Evolutionary conservation across 169 alveolate species (phyloP), one percentile per base, ranked within the genome.

Genomic region (Theileria luwenshuni): DNA sequence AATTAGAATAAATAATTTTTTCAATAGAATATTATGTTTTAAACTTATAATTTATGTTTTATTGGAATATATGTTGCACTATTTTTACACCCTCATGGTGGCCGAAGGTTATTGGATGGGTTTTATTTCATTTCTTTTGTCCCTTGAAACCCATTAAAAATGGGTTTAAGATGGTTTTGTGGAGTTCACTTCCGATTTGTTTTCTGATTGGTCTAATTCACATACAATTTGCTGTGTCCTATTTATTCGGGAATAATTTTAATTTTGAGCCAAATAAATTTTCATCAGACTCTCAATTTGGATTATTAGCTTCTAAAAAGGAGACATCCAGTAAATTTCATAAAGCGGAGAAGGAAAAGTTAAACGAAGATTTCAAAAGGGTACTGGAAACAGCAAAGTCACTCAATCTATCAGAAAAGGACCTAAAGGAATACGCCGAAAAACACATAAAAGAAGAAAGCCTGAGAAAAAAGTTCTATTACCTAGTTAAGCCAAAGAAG

Each of bases 331-430:
- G 75, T 35, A 67, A 42, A 42, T 35, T 21, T 17, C 71, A 21
- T 2, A 67, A 67, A 49, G 47, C 35, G 3, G 45, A 13, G 41
- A 52, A 49, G 6, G 52, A 12, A 15, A 52, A 7, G 35, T 67
- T 33, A 17, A 48, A 67, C 19, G 75, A 67, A 35, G 69, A 67
- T 13, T 67, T 67, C 21, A 25, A 67, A 2, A 51, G 61, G 23
- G 21, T 67, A 21, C 10, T 67, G 8, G 75, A 47, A 49, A 43
- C 48, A 49, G 62, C 75, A 35, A 67, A 49, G 27, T 15, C 17
- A n/a, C 21, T 51, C 2, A 67, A 67, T 35, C 25, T 67, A 49
- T n/a, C 75, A n/a, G 69, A 67, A 49, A 67, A 49, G 48, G 75
- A 49, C 2, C 21, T 67, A 35, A 52, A 68, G 35, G 75, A 69